Evolutionary conservation across 352 stramenopile species (phyloP).

Genomic region (Phytopythium chamaehyphon): DNA sequence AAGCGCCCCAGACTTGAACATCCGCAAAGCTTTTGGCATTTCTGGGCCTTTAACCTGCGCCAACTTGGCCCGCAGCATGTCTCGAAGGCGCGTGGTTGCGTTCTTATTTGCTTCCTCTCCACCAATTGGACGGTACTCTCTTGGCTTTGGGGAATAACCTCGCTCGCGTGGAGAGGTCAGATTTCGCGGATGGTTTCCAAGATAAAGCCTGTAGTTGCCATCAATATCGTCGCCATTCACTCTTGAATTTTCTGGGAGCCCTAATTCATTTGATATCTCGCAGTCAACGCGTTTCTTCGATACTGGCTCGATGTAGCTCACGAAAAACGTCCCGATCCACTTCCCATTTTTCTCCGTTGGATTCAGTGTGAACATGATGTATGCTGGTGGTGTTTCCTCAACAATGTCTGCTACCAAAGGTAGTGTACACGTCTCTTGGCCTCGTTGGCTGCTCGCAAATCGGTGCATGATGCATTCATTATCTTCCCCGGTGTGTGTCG

Average conservation of each 20-base stretch:
- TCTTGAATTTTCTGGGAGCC: conserved; percentile 13
- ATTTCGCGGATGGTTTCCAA: conserved; percentile 68
- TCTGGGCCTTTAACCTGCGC: conserved; percentile 46
- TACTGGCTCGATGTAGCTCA: conserved; percentile 46
- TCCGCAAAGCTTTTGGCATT: conserved; percentile 47
- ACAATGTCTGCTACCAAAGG: conserved; percentile 17
- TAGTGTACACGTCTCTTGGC: conserved; percentile 22
- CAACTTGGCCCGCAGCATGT: conserved; percentile 51
- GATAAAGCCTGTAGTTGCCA: conserved; percentile 50
- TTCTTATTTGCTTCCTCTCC: conserved; percentile 19
- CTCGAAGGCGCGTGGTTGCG: conserved; percentile 42
- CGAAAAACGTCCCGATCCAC: conserved; percentile 42
- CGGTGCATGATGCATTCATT: background rate
- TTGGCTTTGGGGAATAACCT: conserved; percentile 5
- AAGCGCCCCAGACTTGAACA: conserved; percentile 49
- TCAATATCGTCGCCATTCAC: conserved; percentile 13
- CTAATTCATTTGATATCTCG: conserved; percentile 1
- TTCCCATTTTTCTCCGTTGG: conserved; percentile 17
- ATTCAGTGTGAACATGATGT: conserved; percentile 54
- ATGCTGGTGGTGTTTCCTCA: conserved; percentile 46
- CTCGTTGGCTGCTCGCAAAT: background rate
- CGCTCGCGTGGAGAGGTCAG: conserved; percentile 26
- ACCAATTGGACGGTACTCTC: conserved; percentile 9
- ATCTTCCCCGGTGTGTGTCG: conserved; percentile 15
- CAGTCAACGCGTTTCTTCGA: conserved; percentile 48